Percentiles rank a stretch among this genome's conserved stretches.
These are phyloP conservation scores for Colletotrichum falcatum DNA, from an alignment of 2,329 filamentous ascomycete genomes.

Conservation along the genomic window DNA sequence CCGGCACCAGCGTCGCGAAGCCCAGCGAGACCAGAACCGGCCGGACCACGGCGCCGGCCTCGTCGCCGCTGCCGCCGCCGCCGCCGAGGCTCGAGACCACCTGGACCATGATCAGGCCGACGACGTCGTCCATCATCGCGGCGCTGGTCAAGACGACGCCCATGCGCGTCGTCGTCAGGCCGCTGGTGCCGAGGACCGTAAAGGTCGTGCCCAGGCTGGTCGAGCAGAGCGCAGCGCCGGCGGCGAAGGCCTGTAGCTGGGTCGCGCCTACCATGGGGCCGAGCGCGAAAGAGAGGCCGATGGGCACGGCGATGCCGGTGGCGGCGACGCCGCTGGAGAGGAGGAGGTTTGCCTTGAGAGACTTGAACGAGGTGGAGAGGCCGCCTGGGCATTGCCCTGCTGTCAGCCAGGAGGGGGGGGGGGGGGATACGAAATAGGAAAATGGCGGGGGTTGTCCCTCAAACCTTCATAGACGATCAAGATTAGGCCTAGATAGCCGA, in stretches of 20 bases:
- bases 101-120: slow-evolving; percentile 81
- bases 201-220: slow-evolving; percentile 80
- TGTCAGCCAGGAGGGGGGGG: not conserved
- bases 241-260: slow-evolving; percentile 74
- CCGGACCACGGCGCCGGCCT: slow-evolving; percentile 55
- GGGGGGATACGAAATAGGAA: not conserved
- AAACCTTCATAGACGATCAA: slow-evolving; percentile 77
- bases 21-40: slow-evolving; percentile 62
- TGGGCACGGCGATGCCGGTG: slow-evolving; percentile 73
- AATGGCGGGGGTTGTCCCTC: not conserved
- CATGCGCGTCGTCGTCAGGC: slow-evolving; percentile 57
- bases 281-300: slow-evolving; percentile 74
- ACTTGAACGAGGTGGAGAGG: slow-evolving; percentile 64
- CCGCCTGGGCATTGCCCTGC: slow-evolving; percentile 60
- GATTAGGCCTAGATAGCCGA: slow-evolving; percentile 81
- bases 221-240: slow-evolving; percentile 79
- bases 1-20: slow-evolving; percentile 62
- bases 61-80: slow-evolving; percentile 25
- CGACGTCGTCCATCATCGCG: slow-evolving; percentile 86
- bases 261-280: slow-evolving; percentile 61
- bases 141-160: slow-evolving; percentile 77
- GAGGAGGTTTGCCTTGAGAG: slow-evolving; percentile 69
- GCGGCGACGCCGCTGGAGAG: slow-evolving; percentile 72
- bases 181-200: slow-evolving; percentile 61
- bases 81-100: slow-evolving; percentile 75